These are phyloP conservation scores for Dactylorhiza incarnata DNA, from an alignment of 106 monocot genomes.

Conservation along the genomic window DNA sequence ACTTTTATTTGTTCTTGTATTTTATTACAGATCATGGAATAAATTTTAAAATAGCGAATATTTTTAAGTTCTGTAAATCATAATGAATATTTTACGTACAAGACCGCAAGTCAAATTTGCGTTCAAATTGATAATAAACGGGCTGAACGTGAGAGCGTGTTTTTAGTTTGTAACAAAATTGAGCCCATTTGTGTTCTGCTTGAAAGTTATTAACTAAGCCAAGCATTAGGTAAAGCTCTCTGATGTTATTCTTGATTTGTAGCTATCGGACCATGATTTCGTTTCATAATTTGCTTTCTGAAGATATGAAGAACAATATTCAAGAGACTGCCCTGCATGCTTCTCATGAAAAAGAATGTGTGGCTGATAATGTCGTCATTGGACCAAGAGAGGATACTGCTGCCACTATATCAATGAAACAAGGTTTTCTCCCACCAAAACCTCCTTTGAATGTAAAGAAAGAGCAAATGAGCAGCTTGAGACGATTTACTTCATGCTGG, in stretches of 20 bases:
- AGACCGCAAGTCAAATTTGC: too few relatives aligned
- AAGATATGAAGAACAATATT: not conserved
- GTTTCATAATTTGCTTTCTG: not conserved
- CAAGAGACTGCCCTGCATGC: not conserved
- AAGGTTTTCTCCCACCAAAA: slow-evolving; percentile 9
- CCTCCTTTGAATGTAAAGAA: slow-evolving; percentile 10
- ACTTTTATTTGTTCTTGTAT: too few relatives aligned
- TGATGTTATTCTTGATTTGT: not conserved
- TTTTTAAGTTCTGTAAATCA: too few relatives aligned
- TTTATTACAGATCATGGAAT: too few relatives aligned
- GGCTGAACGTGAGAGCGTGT: too few relatives aligned
- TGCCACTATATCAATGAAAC: not conserved
- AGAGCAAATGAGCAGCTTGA: slow-evolving; percentile 15
- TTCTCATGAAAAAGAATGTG: slow-evolving; percentile 1
- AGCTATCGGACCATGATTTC: not conserved
- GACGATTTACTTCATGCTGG: slow-evolving; percentile 34
- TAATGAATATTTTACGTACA: too few relatives aligned
- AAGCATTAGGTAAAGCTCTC: not conserved
- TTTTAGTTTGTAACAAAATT: too few relatives aligned
- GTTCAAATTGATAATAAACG: too few relatives aligned
- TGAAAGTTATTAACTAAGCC: not conserved
- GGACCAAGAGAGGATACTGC: not conserved
- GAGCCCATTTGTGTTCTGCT: too few relatives aligned
- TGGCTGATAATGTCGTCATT: not conserved
- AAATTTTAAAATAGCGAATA: too few relatives aligned